Conservation (phyloP, 2,329 filamentous ascomycete species). For the Neonectria hederae region DNA sequence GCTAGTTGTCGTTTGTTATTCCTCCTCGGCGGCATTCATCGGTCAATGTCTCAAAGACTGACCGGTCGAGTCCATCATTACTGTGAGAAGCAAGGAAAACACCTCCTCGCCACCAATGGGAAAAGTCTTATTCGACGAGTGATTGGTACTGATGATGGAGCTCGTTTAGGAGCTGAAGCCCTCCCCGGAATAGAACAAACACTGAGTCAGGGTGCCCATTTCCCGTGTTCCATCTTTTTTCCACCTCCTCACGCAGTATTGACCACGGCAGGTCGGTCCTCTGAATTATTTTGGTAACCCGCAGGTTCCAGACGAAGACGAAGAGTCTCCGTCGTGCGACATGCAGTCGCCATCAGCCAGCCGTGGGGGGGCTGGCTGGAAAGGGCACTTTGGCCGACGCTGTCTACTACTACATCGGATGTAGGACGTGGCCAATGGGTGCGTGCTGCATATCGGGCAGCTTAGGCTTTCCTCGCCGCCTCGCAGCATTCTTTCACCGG, state of each 20-base stretch:
- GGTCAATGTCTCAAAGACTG: conserved; percentile 23
- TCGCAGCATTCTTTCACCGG: conserved; percentile 35
- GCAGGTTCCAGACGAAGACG: conserved; percentile 16
- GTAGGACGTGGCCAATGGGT: conserved; percentile 31
- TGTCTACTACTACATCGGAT: conserved; percentile 20
- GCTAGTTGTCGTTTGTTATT: conserved; percentile 34
- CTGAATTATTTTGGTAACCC: conserved; percentile 11
- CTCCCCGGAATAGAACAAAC: neutral
- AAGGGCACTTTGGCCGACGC: conserved; percentile 23
- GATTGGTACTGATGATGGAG: conserved; percentile 16
- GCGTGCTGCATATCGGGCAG: conserved; percentile 29
- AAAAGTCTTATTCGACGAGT: conserved; percentile 12
- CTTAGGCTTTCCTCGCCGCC: conserved; percentile 30
- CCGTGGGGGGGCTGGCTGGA: conserved; percentile 21
- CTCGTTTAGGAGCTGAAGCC: neutral
- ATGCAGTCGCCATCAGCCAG: conserved; percentile 24
- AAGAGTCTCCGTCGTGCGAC: conserved; percentile 17
- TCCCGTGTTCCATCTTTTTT: neutral
- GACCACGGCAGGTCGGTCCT: conserved; percentile 6
- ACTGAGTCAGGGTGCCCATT: neutral
- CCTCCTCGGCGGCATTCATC: conserved; percentile 26
- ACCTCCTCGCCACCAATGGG: conserved; percentile 15
- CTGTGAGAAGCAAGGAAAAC: conserved; percentile 17
- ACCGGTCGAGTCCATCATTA: conserved; percentile 27
- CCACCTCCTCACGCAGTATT: conserved; percentile 7